Base-by-base conservation (phyloP, 2,329 filamentous ascomycete genomes). In the Paraphoma sp. region DNA sequence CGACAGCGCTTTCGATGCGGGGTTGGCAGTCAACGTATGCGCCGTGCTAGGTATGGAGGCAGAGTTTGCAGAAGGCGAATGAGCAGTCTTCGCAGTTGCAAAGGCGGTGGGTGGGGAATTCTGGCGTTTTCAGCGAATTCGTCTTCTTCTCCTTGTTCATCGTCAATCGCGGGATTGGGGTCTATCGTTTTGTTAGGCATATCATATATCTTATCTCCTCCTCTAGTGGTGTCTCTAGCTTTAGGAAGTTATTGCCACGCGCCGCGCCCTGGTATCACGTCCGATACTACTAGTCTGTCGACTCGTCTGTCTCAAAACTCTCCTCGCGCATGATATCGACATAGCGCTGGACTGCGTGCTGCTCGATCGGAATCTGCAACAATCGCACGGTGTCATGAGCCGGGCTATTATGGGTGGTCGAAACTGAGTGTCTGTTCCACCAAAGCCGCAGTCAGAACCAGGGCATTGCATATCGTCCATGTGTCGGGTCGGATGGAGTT, bases 271-370 rank as follows among this genome's bases (percentile, higher is more conserved):
- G 40, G 10, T 3, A 42, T 16, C 40, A 17, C 7, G 11, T 16
- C n/a, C 3, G 40, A 10, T 11, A 17, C 49, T n/a, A 52, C 45
- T 40, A 49, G 2, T 48, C 16, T 2, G 54, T 52, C 1, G 45
- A 45, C 6, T 17, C 40, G 14, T 52, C 41, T 5, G 31, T 30
- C 11, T 45, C 40, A 6, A 47, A 17, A 31, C 36, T 53, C 40
- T 33, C 46, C 29, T 53, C 53, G 3, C 54, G 54, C n/a, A 43
- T 56, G 11, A 53, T 36, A 12, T 31, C 31, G 41, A 56, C 49
- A n/a, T 50, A 56, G 23, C 50, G 50, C 29, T 50, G 45, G n/a
- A 10, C 29, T 50, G 45, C 12, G 6, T 40, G 41, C 5, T 16
- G 41, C 12, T 50, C 33, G 23, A 53, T 48, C n/a, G 49, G 54